phyloP scores from a whole-genome alignment of 2,329 filamentous ascomycete genomes.

The Emmonsia crescens region DNA sequence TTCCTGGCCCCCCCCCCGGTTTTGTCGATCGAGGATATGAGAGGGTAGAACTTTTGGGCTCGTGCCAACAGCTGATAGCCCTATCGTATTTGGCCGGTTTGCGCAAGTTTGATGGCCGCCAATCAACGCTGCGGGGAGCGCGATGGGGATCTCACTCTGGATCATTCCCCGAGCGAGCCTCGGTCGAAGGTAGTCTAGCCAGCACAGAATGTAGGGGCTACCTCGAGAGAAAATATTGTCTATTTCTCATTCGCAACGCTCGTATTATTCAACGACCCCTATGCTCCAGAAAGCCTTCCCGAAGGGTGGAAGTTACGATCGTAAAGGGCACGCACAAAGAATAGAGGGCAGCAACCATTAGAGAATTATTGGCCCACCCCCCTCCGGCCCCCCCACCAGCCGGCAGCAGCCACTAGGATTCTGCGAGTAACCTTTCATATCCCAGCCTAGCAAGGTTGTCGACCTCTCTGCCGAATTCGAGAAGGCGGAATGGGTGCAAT shows the following conservation, averaged over 20 bases:
- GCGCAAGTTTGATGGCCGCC: background rate
- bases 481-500: background rate
- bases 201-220: background rate
- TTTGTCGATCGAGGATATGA: background rate
- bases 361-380: conserved; percentile 7
- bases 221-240: conserved; percentile 9
- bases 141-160: background rate
- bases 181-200: conserved; percentile 1
- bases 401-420: background rate
- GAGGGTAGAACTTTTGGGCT: background rate
- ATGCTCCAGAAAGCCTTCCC: conserved; percentile 9
- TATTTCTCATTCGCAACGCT: conserved; percentile 18
- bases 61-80: background rate
- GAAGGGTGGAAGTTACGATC: conserved; percentile 16
- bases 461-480: conserved; percentile 1
- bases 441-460: background rate
- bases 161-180: background rate
- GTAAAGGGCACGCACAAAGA: conserved; percentile 18
- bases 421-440: conserved; percentile 6
- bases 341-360: conserved; percentile 18
- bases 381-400: background rate
- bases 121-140: background rate
- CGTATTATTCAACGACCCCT: conserved; percentile 16
- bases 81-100: background rate
- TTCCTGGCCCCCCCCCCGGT: background rate